These are phyloP conservation scores for Boletus coccyginus DNA, from an alignment of 768 basidiomycete genomes.

Conservation along the genomic window DNA sequence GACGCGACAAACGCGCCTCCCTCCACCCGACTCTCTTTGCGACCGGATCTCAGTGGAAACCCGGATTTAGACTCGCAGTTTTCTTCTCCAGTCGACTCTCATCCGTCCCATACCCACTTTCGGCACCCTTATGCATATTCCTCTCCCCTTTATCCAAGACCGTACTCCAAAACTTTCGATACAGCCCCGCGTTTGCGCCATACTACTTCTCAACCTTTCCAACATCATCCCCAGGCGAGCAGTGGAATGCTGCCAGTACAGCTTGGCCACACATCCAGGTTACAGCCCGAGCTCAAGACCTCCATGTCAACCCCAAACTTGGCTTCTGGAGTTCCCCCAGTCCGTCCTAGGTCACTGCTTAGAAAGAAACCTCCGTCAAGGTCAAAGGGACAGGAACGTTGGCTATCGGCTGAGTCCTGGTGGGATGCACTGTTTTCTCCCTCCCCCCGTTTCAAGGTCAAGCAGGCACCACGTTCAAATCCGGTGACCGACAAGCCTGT, in stretches of 20 bases:
- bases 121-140: slow-evolving; percentile 55
- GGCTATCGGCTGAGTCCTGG: slow-evolving; percentile 76
- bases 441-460: slow-evolving; percentile 64
- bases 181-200: slow-evolving; percentile 15
- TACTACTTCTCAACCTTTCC: slow-evolving; percentile 24
- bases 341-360: slow-evolving; percentile 6
- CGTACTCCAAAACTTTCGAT: not conserved
- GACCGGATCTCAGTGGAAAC: slow-evolving; percentile 11
- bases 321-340: slow-evolving; percentile 22
- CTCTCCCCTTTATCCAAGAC: slow-evolving; percentile 19
- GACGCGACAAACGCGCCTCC: slow-evolving; percentile 10
- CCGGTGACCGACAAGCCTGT: slow-evolving; percentile 37
- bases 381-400: slow-evolving; percentile 53
- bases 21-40: slow-evolving; percentile 17
- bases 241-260: slow-evolving; percentile 2
- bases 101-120: slow-evolving; percentile 25
- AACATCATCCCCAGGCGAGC: slow-evolving; percentile 12
- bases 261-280: not conserved
- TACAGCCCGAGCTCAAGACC: slow-evolving; percentile 38
- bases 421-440: slow-evolving; percentile 80
- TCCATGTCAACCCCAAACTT: slow-evolving; percentile 71
- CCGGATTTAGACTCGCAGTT: slow-evolving; percentile 16
- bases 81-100: slow-evolving; percentile 14
- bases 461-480: slow-evolving; percentile 28
- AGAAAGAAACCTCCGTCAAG: slow-evolving; percentile 23